Conservation (phyloP, 306 rosid species). For the Prosopis cineraria region DNA sequence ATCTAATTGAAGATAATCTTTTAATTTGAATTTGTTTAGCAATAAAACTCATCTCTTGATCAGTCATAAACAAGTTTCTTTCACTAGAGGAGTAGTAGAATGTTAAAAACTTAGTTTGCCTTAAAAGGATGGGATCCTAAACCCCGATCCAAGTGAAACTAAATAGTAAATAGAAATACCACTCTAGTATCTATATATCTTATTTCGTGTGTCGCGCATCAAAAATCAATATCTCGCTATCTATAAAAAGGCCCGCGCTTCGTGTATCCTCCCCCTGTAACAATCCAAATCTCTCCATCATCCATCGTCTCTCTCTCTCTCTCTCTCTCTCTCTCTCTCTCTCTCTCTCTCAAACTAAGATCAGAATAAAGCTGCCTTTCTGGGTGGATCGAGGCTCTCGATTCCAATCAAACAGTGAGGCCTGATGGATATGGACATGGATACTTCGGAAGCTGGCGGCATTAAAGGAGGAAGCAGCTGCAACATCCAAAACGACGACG, state of each 20-base stretch:
- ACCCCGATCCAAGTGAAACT: no score
- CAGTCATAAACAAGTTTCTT: no score
- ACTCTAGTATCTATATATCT: no score
- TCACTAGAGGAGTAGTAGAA: no score
- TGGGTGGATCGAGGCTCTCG: not conserved
- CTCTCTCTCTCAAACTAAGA: not conserved
- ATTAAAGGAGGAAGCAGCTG: not conserved
- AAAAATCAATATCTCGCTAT: conserved; percentile 34
- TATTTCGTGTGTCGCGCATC: conserved; percentile 13
- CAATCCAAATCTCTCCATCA: conserved; percentile 34
- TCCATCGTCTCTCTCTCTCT: conserved; percentile 10
- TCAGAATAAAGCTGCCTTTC: not conserved
- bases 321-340: conserved; percentile 24
- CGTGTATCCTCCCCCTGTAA: conserved; percentile 40
- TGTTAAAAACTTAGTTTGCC: no score
- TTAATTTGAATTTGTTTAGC: no score
- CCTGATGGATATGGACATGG: not conserved
- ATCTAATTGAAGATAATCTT: no score
- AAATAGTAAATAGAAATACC: no score
- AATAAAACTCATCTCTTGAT: no score
- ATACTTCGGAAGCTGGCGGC: conserved; percentile 20
- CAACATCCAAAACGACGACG: conserved; percentile 34
- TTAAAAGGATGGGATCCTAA: no score
- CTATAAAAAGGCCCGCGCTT: conserved; percentile 62
- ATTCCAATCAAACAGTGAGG: not conserved